These are phyloP conservation scores for Colletotrichum shisoi DNA, from an alignment of 2,329 filamentous ascomycete species.

Conservation along the genomic window DNA sequence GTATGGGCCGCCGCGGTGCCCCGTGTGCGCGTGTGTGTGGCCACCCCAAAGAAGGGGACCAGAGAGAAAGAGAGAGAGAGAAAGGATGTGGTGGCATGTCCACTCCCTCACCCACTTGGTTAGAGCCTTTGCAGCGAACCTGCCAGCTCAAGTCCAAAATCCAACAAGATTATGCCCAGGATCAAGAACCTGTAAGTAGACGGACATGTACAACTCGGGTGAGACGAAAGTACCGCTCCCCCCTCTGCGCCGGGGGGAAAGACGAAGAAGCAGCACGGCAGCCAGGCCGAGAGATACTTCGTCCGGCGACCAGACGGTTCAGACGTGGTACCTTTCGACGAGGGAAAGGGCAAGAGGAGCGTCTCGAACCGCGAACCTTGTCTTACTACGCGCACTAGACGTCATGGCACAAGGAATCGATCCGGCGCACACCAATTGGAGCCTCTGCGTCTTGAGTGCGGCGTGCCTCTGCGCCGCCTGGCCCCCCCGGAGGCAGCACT, in stretches of 20 bases:
- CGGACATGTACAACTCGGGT: conserved; percentile 18
- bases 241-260: not conserved
- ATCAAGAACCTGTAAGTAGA: conserved; percentile 14
- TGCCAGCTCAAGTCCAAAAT: conserved; percentile 13
- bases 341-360: not conserved
- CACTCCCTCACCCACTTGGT: conserved; percentile 32
- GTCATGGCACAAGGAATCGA: conserved; percentile 37
- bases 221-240: conserved; percentile 29
- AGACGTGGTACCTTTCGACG: conserved; percentile 14
- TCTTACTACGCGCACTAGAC: conserved; percentile 30
- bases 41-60: conserved; percentile 26
- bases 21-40: not conserved
- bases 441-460: conserved; percentile 3
- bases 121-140: conserved; percentile 4
- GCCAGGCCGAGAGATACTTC: conserved; percentile 27
- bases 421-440: conserved; percentile 35
- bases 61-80: conserved; percentile 1
- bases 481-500: conserved; percentile 17
- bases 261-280: not conserved
- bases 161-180: conserved; percentile 3
- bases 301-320: conserved; percentile 30
- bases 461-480: conserved; percentile 22
- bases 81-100: conserved; percentile 9
- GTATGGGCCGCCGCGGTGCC: conserved; percentile 21
- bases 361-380: conserved; percentile 28